Conservation (phyloP, 257 asterid genomes). For the Fraxinus americana region DNA sequence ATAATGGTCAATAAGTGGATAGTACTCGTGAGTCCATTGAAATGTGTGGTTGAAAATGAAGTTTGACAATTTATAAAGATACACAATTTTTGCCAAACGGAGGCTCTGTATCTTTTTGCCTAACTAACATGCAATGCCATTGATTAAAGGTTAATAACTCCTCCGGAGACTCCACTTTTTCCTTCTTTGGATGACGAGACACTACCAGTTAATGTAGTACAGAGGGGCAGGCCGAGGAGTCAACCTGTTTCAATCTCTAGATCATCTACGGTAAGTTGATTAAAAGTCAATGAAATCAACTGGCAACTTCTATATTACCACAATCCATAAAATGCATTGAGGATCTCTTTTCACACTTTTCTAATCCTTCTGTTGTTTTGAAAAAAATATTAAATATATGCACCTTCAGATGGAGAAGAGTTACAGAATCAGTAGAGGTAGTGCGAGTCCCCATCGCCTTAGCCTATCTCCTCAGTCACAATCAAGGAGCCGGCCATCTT, state of each 20-base stretch:
- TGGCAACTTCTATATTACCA: not conserved
- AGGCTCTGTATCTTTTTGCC: not conserved
- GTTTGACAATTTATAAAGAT: too few species aligned
- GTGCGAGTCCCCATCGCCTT: slow-evolving; percentile 88
- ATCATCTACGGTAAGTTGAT: slow-evolving; percentile 72
- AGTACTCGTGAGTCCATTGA: too few species aligned
- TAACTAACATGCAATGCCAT: slow-evolving; percentile 27
- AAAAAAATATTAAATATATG: slow-evolving; percentile 17
- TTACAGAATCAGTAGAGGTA: slow-evolving; percentile 70
- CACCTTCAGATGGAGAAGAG: slow-evolving; percentile 75
- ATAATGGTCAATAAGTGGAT: too few species aligned
- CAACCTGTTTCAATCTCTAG: slow-evolving; percentile 85
- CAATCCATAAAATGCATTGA: not conserved
- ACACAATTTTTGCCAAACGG: too few species aligned
- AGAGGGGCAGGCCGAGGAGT: slow-evolving; percentile 89
- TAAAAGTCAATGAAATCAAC: slow-evolving; percentile 9
- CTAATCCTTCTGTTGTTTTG: slow-evolving; percentile 9
- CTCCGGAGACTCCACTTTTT: slow-evolving; percentile 97
- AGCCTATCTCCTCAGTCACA: slow-evolving; percentile 82
- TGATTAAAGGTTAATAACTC: slow-evolving; percentile 83
- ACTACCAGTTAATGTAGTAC: slow-evolving; percentile 46
- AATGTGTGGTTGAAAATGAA: too few species aligned
- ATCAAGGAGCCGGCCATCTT: slow-evolving; percentile 69
- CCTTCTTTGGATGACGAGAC: slow-evolving; percentile 83
- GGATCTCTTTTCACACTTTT: not conserved